Percentiles rank a stretch among this genome's conserved stretches.
phyloP scores from a whole-genome alignment of 768 basidiomycete species.

The Russula sp. region DNA sequence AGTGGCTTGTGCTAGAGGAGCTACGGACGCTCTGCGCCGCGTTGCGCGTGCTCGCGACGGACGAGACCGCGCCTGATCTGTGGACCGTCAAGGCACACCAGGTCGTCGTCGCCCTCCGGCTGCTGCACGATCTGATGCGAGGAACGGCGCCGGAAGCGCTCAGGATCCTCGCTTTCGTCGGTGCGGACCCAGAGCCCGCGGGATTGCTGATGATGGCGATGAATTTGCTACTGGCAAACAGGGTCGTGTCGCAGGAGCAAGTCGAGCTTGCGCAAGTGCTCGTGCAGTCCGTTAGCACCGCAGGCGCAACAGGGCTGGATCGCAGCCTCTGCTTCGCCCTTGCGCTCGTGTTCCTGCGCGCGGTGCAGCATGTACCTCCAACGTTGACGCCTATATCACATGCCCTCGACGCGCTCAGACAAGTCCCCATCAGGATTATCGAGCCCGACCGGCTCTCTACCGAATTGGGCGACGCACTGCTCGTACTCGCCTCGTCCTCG shows the following conservation, averaged over 20 bases:
- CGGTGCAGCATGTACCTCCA: constrained; percentile 25
- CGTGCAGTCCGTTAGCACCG: constrained; percentile 18
- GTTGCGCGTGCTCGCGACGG: constrained; percentile 38
- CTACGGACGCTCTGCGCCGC: constrained; percentile 57
- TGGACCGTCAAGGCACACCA: constrained; percentile 42
- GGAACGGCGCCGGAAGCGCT: constrained; percentile 40
- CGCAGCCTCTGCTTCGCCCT: constrained; percentile 28
- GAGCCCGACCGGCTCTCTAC: constrained; percentile 27
- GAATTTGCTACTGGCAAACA: constrained; percentile 41
- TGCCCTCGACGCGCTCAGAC: constrained; percentile 16
- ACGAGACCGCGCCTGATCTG: constrained; percentile 30
- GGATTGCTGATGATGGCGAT: constrained; percentile 39
- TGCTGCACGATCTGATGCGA: constrained; percentile 42
- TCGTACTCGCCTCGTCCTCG: constrained; percentile 25
- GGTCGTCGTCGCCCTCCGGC: constrained; percentile 43
- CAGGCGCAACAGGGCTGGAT: constrained; percentile 26
- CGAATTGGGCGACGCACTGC: constrained; percentile 36
- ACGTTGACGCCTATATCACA: constrained; percentile 1
- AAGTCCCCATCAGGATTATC: constrained; percentile 15
- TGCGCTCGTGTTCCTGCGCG: constrained; percentile 27
- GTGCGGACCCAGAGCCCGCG: constrained; percentile 40
- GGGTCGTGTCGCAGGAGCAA: constrained; percentile 42
- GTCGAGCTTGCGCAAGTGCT: constrained; percentile 37
- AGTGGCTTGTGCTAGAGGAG: constrained; percentile 67
- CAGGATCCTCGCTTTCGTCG: constrained; percentile 35